Evolutionary conservation across 2,329 filamentous ascomycete species (phyloP).

Genomic region (Pseudocercospora fuligena): DNA sequence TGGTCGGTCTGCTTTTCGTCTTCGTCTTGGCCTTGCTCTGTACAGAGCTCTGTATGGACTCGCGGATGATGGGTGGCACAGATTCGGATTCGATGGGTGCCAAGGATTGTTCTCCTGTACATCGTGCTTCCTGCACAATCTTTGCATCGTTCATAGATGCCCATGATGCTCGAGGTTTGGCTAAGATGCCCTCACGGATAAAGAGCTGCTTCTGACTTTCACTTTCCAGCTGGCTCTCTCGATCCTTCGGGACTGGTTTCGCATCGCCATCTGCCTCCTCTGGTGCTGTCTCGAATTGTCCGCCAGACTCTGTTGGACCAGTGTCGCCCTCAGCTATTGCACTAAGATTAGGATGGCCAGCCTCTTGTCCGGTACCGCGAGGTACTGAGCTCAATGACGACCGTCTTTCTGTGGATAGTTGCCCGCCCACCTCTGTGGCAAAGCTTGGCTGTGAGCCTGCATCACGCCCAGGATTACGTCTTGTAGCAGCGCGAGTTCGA

Average conservation of each 20-base stretch:
- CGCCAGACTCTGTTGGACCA: neutral
- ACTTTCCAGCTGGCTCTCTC: neutral
- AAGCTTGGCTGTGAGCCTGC: slow-evolving; percentile 4
- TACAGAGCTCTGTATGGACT: slow-evolving; percentile 6
- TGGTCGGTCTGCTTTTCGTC: slow-evolving; percentile 15
- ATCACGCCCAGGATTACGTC: neutral
- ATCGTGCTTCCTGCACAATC: neutral
- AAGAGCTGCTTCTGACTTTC: slow-evolving; percentile 22
- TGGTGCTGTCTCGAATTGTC: slow-evolving; percentile 6
- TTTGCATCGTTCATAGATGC: slow-evolving; percentile 14
- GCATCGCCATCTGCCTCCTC: neutral
- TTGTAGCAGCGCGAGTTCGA: neutral
- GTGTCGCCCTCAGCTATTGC: neutral
- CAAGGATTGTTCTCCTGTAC: neutral
- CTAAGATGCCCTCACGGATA: slow-evolving; percentile 19
- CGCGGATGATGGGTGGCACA: neutral
- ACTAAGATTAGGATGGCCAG: neutral
- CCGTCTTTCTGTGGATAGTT: neutral
- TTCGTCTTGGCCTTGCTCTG: neutral
- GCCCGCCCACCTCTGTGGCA: neutral
- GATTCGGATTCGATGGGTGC: neutral
- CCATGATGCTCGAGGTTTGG: slow-evolving; percentile 25
- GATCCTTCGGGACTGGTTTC: neutral
- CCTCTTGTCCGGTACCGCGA: neutral
- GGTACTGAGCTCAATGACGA: neutral